phyloP scores from a whole-genome alignment of 192 early-diverging fungal species.

The Rhizoclosmatium globosum region DNA sequence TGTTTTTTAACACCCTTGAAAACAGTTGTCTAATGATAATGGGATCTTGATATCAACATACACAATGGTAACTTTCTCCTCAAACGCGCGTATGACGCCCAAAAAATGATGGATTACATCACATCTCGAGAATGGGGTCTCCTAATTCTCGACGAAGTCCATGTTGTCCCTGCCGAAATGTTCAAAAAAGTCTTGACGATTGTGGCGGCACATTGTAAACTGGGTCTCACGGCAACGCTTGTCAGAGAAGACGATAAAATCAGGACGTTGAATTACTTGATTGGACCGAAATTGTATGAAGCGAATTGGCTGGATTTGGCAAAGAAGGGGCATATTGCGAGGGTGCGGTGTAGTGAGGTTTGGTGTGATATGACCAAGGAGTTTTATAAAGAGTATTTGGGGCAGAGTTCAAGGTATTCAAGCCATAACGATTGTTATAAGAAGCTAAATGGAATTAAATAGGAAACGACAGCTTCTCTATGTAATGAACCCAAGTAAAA shows the following conservation, averaged over 20 bases:
- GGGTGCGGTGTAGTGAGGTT: slow-evolving; percentile 97
- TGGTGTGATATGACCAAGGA: slow-evolving; percentile 98
- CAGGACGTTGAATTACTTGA: slow-evolving; percentile 94
- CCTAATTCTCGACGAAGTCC: slow-evolving; percentile 96
- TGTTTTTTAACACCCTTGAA: background rate
- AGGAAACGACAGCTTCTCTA: slow-evolving; percentile 87
- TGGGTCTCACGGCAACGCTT: slow-evolving; percentile 87
- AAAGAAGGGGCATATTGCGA: slow-evolving; percentile 96
- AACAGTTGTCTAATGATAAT: slow-evolving; percentile 80
- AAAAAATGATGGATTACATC: slow-evolving; percentile 97
- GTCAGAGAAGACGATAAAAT: slow-evolving; percentile 99
- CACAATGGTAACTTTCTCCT: slow-evolving; percentile 93
- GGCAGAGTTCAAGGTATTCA: slow-evolving; percentile 67
- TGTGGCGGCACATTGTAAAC: slow-evolving; percentile 92
- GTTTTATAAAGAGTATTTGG: slow-evolving; percentile 94
- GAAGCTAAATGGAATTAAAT: no score
- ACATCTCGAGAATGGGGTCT: slow-evolving; percentile 95
- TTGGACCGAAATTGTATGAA: slow-evolving; percentile 99
- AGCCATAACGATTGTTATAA: no score
- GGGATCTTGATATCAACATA: slow-evolving; percentile 98
- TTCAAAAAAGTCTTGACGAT: slow-evolving; percentile 90
- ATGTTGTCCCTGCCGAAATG: slow-evolving; percentile 97
- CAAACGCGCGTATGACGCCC: slow-evolving; percentile 90
- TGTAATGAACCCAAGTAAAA: slow-evolving; percentile 97
- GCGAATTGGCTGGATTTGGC: slow-evolving; percentile 99